Conservation (phyloP, 2,329 filamentous ascomycete species). For the Pseudogymnoascus sp. region DNA sequence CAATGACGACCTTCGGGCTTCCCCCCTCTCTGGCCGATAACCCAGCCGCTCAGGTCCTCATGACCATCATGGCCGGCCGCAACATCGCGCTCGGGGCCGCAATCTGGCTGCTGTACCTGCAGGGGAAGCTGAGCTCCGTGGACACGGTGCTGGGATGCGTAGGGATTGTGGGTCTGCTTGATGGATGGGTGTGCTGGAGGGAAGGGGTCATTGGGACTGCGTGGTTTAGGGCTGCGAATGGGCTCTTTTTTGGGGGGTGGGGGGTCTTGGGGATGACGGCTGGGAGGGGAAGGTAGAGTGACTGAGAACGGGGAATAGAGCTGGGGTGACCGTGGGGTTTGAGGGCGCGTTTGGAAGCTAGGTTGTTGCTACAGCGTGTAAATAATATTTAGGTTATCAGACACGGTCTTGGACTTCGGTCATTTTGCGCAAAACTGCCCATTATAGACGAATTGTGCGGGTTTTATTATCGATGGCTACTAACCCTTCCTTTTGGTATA, state of each 20-base stretch:
- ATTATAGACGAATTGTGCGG: no score
- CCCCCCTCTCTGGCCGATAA: constrained; percentile 11
- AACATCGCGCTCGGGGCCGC: constrained; percentile 12
- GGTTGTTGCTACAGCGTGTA: no score
- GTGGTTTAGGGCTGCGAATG: not conserved
- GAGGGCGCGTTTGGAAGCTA: no score
- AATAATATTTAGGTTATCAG: no score
- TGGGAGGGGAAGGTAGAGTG: not conserved
- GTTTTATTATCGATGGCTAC: not conserved
- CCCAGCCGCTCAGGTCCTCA: constrained; percentile 10
- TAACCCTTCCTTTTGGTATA: not conserved
- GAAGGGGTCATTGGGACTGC: constrained; percentile 12
- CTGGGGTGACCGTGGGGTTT: not conserved
- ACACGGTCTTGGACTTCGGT: no score
- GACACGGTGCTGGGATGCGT: constrained; percentile 12
- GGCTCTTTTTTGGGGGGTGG: not conserved
- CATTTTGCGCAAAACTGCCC: no score
- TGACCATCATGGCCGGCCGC: constrained; percentile 11
- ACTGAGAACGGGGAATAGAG: not conserved
- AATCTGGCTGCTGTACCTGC: constrained; percentile 12
- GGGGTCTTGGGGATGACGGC: not conserved
- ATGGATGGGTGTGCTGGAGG: constrained; percentile 15
- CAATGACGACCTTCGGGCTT: constrained; percentile 14
- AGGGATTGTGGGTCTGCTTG: constrained; percentile 12
- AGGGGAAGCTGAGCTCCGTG: constrained; percentile 11